A percentile compares a stretch with the other conserved stretches of the same genome.
These are phyloP conservation scores for Elsinoe necatrix DNA, from an alignment of 2,329 filamentous ascomycete species.

Conservation along the genomic window DNA sequence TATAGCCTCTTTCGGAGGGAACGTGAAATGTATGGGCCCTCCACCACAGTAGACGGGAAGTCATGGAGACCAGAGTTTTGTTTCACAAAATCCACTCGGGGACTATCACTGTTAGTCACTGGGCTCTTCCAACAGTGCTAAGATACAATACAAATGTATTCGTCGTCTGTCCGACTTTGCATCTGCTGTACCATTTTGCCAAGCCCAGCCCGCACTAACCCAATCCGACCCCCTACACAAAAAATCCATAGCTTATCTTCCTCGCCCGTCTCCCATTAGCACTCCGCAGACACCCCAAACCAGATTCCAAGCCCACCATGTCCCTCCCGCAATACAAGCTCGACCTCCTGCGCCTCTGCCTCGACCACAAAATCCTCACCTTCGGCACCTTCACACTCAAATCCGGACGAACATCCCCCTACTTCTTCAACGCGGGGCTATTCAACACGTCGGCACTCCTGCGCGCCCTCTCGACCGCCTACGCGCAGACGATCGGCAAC, in stretches of 20 bases:
- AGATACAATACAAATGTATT: too few species aligned
- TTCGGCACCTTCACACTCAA: constrained; percentile 86
- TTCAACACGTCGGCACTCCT: constrained; percentile 78
- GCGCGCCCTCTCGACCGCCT: constrained; percentile 69
- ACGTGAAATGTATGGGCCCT: too few species aligned
- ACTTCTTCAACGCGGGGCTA: constrained; percentile 95
- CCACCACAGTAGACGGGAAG: too few species aligned
- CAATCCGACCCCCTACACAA: not conserved
- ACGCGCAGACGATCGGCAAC: constrained; percentile 53
- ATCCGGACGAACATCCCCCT: constrained; percentile 81
- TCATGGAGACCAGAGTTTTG: too few species aligned
- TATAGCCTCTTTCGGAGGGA: too few species aligned
- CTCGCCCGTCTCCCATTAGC: not conserved
- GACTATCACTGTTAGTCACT: too few species aligned
- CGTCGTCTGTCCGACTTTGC: too few species aligned
- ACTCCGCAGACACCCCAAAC: not conserved
- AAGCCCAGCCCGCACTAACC: constrained; percentile 4
- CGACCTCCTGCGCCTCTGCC: constrained; percentile 61
- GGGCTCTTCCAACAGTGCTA: too few species aligned
- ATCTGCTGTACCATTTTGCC: not conserved
- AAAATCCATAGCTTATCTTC: not conserved
- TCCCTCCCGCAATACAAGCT: constrained; percentile 53
- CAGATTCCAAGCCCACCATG: constrained; percentile 18
- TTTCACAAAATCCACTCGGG: too few species aligned
- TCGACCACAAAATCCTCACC: constrained; percentile 61